Evolutionary conservation across 345 rosid species (phyloP), one percentile per base, ranked within the genome.

Genomic region (Litchi chinensis): DNA sequence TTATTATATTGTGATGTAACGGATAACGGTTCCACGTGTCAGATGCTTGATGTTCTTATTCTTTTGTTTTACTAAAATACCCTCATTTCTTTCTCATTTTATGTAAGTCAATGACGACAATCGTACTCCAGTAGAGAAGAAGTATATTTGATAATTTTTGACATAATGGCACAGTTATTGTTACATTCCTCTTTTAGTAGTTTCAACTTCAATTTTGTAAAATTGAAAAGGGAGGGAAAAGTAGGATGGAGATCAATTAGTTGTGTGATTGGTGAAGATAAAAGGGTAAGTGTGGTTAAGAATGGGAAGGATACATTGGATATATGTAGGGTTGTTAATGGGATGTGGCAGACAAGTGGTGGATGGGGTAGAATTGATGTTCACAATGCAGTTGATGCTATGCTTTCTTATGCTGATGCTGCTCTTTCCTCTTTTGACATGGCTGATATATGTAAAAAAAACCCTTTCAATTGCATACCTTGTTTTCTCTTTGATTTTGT

Each of bases 321-420:
- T 68, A 77, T 88, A 28, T 85, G 90, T 69, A 79, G 86, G 82
- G 85, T 91, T 77, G 90, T 91, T 63, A 91, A 89, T 78, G 93
- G 93, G 72, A 89, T 87, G 91, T 89, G 93, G 92, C 91, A 89
- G 85, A 82, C 88, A 28, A 87, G 91, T 76, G 89, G 93, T 73
- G 92, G 91, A 0, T 88, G 93, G 90, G 91, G 93, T 64, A 82
- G 68, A 77, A 87, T 88, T 80, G 86, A 90, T 65, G 70, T 68
- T 46, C 80, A 80, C 21, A 79, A 76, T 65, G 89, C 89, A 22
- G 87, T 87, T 32, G 84, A 87, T 82, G 89, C 89, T 62, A 91
- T 88, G 92, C 83, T 90, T 74, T 78, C 21, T 81, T 86, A 87
- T 86, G 91, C 90, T 75, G 91, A 88, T 83, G 81, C 86, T 46